Base-by-base conservation (phyloP, 2,329 filamentous ascomycete genomes). In the Stachybotrys chartarum region DNA sequence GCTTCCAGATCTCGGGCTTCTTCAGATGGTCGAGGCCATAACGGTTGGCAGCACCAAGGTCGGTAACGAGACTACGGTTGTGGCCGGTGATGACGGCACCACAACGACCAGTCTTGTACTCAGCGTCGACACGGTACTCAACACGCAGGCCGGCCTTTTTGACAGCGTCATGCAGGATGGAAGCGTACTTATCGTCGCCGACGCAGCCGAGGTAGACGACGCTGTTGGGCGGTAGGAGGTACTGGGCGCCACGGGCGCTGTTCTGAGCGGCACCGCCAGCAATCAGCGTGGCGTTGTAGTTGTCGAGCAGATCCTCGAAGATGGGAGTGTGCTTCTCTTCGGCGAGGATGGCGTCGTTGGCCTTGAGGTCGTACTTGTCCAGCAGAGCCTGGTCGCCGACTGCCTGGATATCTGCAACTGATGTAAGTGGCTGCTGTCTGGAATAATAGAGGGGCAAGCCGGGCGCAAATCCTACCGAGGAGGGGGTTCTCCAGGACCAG, bases 231-330 rank as follows among this genome's bases (percentile, higher is more conserved):
- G 90, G 86, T 56, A 99, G 90, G 62, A 97, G 86, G 81, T 99
- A 99, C 85, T 94, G 90, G 61, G 93, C 94, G 64, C 94, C 94
- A 69, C 94, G 87, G 64, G 94, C 93, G 54, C 91, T 95, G 83
- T 99, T 99, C 78, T 99, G 94, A 32, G 94, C 94, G 55, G 94
- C 94, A 68, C 94, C 94, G 62, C 94, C 94, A 54, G 94, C 91
- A 70, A 97, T 94, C 71, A 97, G 81, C 78, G 96, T 95, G 60
- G 93, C 93, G 66, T 94, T 85, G 77, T 86, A 90, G 82, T 94
- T 93, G 76, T 89, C 87, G 66, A 97, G 84, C 63, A 97, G 84
- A 69, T 99, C 94, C 71, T 97, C 92, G 75, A 91, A 99, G 69
- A 99, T 83, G 50, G 82, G 84, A 70, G 88, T 80, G 77, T 99